A percentile compares a stretch with the other conserved stretches of the same genome.
These are phyloP conservation scores for Trematosphaeria pertusa DNA, from an alignment of 2,329 filamentous ascomycete species.

Conservation along the genomic window DNA sequence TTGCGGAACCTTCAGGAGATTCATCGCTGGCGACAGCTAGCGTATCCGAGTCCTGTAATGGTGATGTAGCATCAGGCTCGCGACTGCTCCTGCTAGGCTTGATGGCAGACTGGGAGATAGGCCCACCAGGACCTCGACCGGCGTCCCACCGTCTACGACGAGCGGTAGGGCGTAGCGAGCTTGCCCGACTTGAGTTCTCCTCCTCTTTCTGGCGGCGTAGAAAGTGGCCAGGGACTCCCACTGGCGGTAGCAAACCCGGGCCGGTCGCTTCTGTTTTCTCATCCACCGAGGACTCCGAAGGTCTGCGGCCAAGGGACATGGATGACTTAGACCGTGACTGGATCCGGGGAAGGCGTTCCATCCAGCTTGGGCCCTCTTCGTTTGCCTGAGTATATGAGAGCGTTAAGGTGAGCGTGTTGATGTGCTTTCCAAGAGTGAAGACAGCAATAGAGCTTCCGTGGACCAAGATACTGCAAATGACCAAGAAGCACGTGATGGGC, in stretches of 20 bases:
- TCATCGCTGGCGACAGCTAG: constrained; percentile 52
- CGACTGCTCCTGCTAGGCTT: constrained; percentile 63
- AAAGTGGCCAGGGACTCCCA: constrained; percentile 77
- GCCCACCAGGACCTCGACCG: constrained; percentile 79
- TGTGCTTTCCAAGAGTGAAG: constrained; percentile 95
- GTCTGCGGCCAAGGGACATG: constrained; percentile 72
- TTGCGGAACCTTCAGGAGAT: constrained; percentile 43
- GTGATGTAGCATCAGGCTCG: constrained; percentile 39
- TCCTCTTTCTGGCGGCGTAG: constrained; percentile 80
- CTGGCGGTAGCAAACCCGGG: constrained; percentile 74
- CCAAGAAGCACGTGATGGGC: constrained; percentile 94
- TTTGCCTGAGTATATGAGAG: constrained; percentile 94
- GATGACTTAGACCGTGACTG: constrained; percentile 83
- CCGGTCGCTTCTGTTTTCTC: constrained; percentile 66
- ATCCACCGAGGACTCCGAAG: constrained; percentile 63
- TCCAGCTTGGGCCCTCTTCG: constrained; percentile 90
- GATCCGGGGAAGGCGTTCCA: constrained; percentile 85
- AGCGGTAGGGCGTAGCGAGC: constrained; percentile 58
- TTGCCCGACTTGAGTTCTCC: constrained; percentile 68
- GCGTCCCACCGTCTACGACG: constrained; percentile 75
- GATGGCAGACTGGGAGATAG: constrained; percentile 89
- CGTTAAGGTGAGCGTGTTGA: constrained; percentile 93
- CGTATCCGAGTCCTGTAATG: constrained; percentile 55
- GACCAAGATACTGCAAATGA: constrained; percentile 91
- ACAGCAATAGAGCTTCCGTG: constrained; percentile 98